Evolutionary conservation across 305 asterid species (phyloP).

Genomic region (Rubia balearica): DNA sequence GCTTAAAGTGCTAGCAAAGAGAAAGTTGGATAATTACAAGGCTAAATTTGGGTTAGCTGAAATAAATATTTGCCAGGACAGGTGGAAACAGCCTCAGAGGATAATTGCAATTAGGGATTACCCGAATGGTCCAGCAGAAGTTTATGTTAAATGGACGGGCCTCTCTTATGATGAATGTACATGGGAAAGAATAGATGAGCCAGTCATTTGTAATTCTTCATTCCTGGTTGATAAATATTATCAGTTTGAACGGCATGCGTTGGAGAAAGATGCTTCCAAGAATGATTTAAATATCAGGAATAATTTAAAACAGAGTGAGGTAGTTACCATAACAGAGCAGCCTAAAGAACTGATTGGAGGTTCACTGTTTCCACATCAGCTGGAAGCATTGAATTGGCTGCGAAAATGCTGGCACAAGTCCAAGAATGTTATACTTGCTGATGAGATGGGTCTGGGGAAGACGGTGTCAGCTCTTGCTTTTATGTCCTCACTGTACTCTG

Average conservation of each 20-base stretch:
- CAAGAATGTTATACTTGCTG: slow-evolving; percentile 96
- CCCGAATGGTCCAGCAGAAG: slow-evolving; percentile 59
- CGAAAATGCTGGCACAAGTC: slow-evolving; percentile 91
- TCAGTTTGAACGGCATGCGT: slow-evolving; percentile 65
- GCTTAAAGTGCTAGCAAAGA: slow-evolving; percentile 72
- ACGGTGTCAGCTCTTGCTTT: slow-evolving; percentile 97
- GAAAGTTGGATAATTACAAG: slow-evolving; percentile 91
- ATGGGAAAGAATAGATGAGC: slow-evolving; percentile 87
- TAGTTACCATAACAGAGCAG: slow-evolving; percentile 75
- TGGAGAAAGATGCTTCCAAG: slow-evolving; percentile 46
- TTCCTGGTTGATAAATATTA: slow-evolving; percentile 64
- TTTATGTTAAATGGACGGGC: slow-evolving; percentile 77
- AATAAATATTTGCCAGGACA: slow-evolving; percentile 76
- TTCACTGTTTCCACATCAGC: slow-evolving; percentile 86
- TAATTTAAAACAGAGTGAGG: slow-evolving; percentile 41
- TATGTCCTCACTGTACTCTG: slow-evolving; percentile 68
- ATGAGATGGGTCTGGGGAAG: slow-evolving; percentile 99
- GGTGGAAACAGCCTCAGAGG: slow-evolving; percentile 89
- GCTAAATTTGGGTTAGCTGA: slow-evolving; percentile 71
- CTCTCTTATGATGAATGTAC: slow-evolving; percentile 97
- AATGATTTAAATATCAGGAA: slow-evolving; percentile 32
- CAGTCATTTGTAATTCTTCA: slow-evolving; percentile 48
- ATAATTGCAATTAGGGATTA: slow-evolving; percentile 66
- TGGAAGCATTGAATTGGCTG: slow-evolving; percentile 98
- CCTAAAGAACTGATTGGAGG: slow-evolving; percentile 90